Percentiles rank a stretch among this genome's conserved stretches.
These are phyloP conservation scores for Sporothrix schenckii DNA, from an alignment of 2,329 filamentous ascomycete species.

Conservation along the genomic window DNA sequence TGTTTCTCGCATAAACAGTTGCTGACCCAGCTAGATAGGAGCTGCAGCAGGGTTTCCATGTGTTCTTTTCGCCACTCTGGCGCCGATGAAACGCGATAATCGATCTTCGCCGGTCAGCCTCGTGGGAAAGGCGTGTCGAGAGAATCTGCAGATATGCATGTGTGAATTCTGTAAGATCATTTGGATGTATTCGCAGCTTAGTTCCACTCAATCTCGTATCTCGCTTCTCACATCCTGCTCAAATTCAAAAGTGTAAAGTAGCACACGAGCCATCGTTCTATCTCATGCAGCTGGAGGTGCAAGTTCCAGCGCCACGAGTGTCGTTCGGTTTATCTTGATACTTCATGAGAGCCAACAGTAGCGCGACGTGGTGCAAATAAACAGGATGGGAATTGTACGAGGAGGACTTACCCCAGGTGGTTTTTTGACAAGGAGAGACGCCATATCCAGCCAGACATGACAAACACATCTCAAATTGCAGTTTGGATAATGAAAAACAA, in stretches of 20 bases:
- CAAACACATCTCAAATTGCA: background rate
- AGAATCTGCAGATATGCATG: background rate
- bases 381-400: background rate
- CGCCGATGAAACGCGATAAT: background rate
- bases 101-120: conserved; percentile 3
- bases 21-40: background rate
- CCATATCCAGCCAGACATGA: background rate
- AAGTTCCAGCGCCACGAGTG: background rate
- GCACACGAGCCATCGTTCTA: background rate
- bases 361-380: background rate
- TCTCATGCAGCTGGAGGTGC: background rate
- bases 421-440: background rate
- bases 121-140: background rate
- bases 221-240: too few relatives aligned
- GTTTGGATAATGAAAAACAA: background rate
- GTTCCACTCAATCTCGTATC: too few relatives aligned
- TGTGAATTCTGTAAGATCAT: background rate
- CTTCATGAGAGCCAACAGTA: background rate
- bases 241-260: too few relatives aligned
- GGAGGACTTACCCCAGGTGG: background rate
- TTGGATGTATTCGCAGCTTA: too few relatives aligned
- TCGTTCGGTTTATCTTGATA: background rate
- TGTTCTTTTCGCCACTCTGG: background rate
- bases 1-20: background rate
- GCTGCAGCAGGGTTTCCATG: background rate